A percentile compares a stretch with the other conserved stretches of the same genome.
Conservation (phyloP, 2,329 filamentous ascomycete genomes). For the Gaeumannomyces tritici region DNA sequence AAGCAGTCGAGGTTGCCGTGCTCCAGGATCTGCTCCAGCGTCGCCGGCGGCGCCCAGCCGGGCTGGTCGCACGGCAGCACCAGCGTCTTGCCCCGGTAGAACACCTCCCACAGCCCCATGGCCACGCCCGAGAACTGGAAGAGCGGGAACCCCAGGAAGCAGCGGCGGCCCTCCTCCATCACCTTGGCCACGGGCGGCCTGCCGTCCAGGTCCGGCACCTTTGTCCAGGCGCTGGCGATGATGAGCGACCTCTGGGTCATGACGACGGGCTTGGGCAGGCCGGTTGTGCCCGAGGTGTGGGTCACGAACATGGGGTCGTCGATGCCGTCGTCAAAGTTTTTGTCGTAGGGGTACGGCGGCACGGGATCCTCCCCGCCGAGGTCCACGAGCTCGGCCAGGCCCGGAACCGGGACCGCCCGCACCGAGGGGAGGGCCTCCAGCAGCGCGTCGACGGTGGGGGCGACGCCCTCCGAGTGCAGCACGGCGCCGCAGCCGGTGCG, state of each 20-base stretch:
- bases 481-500: neutral
- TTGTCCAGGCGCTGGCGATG: conserved; percentile 1
- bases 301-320: conserved; percentile 3
- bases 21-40: neutral
- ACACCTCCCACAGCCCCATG: neutral
- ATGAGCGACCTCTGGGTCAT: conserved; percentile 1
- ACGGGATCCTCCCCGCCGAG: neutral
- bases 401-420: neutral
- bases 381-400: neutral
- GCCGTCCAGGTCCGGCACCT: conserved; percentile 1
- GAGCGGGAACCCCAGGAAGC: neutral
- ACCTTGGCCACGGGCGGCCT: conserved; percentile 1
- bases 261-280: neutral
- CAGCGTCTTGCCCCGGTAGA: conserved; percentile 2
- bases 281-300: neutral
- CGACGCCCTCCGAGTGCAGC: neutral
- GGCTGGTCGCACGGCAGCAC: neutral
- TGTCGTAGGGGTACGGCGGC: conserved; percentile 1
- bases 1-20: conserved; percentile 3
- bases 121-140: conserved; percentile 3
- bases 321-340: neutral
- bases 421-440: neutral
- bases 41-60: conserved; percentile 3
- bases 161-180: neutral
- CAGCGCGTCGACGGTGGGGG: neutral